These are phyloP conservation scores for Tylopilus felleus DNA, from an alignment of 768 basidiomycete species.

Conservation along the genomic window DNA sequence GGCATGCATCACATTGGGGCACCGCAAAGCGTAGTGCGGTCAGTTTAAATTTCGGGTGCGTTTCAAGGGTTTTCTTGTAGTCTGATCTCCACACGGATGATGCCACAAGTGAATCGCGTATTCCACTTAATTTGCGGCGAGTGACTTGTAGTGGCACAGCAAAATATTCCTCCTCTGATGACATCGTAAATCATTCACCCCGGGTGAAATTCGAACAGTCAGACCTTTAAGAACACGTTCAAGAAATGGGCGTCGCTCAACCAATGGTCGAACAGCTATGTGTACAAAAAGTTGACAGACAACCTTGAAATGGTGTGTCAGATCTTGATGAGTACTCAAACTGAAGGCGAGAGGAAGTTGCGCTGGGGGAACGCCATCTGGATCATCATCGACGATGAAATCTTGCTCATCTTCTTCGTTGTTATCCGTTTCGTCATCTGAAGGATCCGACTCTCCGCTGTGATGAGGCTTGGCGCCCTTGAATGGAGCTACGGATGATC, in stretches of 20 bases:
- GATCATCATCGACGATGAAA: conserved; percentile 68
- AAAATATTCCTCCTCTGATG: conserved; percentile 64
- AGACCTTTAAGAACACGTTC: conserved; percentile 48
- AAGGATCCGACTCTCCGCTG: conserved; percentile 35
- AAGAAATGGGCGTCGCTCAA: conserved; percentile 55
- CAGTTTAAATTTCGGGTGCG: conserved; percentile 62
- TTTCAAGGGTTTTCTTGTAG: conserved; percentile 64
- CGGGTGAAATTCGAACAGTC: neutral
- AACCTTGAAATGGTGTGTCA: conserved; percentile 79
- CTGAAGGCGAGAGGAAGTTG: conserved; percentile 77
- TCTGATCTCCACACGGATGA: conserved; percentile 81
- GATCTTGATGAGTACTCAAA: conserved; percentile 72
- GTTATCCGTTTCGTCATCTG: conserved; percentile 32
- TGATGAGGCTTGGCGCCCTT: conserved; percentile 43
- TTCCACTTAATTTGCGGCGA: conserved; percentile 66
- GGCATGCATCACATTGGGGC: conserved; percentile 79
- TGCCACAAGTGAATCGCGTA: conserved; percentile 71
- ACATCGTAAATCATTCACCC: neutral
- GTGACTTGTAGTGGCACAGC: conserved; percentile 61
- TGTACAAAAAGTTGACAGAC: conserved; percentile 87
- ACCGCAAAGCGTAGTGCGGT: conserved; percentile 50
- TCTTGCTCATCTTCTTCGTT: conserved; percentile 29
- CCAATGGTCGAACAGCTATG: conserved; percentile 58
- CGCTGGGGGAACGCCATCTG: conserved; percentile 33
- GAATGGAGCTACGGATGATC: conserved; percentile 35